Conservation (phyloP, 1,284 basidiomycete genomes). For the Prillingera fragicola region DNA sequence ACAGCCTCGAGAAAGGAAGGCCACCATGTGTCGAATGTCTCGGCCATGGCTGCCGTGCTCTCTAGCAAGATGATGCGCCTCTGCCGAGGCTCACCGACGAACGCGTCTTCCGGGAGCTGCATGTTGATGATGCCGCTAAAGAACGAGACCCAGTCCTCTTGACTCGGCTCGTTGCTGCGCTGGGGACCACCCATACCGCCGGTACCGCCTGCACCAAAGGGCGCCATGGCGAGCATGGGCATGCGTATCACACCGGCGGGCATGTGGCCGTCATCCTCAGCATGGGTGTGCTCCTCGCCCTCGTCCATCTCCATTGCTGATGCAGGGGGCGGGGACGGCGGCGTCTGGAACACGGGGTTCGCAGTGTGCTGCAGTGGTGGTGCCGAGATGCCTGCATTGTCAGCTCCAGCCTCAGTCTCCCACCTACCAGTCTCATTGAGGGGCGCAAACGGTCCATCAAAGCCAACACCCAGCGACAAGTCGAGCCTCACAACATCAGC, state of each 20-base stretch:
- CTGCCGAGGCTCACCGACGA: slow-evolving; percentile 6
- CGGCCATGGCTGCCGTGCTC: slow-evolving; percentile 67
- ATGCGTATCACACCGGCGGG: no score
- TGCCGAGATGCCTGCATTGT: slow-evolving; percentile 17
- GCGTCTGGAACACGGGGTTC: slow-evolving; percentile 56
- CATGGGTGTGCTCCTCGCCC: slow-evolving; percentile 11
- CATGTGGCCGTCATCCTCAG: no score
- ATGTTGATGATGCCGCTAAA: slow-evolving; percentile 35
- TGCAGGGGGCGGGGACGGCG: slow-evolving; percentile 54
- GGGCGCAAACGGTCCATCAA: slow-evolving; percentile 54
- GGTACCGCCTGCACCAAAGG: not conserved
- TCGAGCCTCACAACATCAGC: slow-evolving; percentile 78
- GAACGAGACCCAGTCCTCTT: slow-evolving; percentile 31
- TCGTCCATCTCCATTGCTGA: slow-evolving; percentile 6
- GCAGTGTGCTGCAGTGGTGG: slow-evolving; percentile 13
- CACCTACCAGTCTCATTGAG: slow-evolving; percentile 62
- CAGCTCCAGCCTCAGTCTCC: not conserved
- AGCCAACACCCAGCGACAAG: slow-evolving; percentile 55
- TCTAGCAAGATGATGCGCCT: slow-evolving; percentile 72
- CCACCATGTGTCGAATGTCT: slow-evolving; percentile 71
- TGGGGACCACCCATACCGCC: not conserved
- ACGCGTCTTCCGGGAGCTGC: slow-evolving; percentile 10
- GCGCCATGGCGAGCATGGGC: slow-evolving; percentile 4
- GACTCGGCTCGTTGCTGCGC: slow-evolving; percentile 8
- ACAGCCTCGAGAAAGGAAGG: slow-evolving; percentile 69